Conservation (phyloP, 305 asterid genomes). For the Withania somnifera region DNA sequence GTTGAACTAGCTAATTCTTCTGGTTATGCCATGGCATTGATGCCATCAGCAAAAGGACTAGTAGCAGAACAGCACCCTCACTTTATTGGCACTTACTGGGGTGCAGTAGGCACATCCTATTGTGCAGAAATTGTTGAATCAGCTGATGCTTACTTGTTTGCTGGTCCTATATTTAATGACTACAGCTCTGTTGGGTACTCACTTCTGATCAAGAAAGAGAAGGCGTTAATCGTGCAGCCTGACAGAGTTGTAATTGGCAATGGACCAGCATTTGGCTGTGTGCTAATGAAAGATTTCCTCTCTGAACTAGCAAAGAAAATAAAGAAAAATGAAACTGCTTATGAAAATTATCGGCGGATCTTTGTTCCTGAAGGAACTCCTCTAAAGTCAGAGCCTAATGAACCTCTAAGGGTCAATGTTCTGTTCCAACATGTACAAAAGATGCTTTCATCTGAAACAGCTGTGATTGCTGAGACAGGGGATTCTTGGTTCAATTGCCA, state of each 20-base stretch:
- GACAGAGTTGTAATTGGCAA: conserved; percentile 43
- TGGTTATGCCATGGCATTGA: conserved; percentile 30
- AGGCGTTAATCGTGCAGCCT: conserved; percentile 48
- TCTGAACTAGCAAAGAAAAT: conserved; percentile 26
- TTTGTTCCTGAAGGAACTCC: conserved; percentile 42
- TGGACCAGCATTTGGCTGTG: conserved; percentile 55
- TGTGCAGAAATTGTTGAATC: conserved; percentile 46
- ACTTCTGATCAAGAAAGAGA: conserved; percentile 42
- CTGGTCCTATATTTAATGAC: conserved; percentile 44
- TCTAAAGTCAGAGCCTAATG: conserved; percentile 21
- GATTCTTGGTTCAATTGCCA: conserved; percentile 73
- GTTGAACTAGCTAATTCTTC: conserved; percentile 31
- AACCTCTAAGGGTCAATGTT: conserved; percentile 43
- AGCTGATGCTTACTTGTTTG: conserved; percentile 41
- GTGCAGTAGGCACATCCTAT: conserved; percentile 37
- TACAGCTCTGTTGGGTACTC: conserved; percentile 49
- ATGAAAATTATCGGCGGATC: conserved; percentile 41
- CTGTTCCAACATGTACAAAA: conserved; percentile 40
- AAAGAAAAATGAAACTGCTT: conserved; percentile 27
- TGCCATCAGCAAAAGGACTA: conserved; percentile 44
- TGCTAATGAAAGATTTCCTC: conserved; percentile 45
- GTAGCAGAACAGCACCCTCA: conserved; percentile 39
- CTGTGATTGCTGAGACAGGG: conserved; percentile 60
- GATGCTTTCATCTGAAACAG: conserved; percentile 31
- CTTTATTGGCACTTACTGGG: conserved; percentile 52